Percentiles rank a stretch among this genome's conserved stretches.
Evolutionary conservation across 2,329 filamentous ascomycete genomes (phyloP).

Genomic region (Diaporthe capsici): DNA sequence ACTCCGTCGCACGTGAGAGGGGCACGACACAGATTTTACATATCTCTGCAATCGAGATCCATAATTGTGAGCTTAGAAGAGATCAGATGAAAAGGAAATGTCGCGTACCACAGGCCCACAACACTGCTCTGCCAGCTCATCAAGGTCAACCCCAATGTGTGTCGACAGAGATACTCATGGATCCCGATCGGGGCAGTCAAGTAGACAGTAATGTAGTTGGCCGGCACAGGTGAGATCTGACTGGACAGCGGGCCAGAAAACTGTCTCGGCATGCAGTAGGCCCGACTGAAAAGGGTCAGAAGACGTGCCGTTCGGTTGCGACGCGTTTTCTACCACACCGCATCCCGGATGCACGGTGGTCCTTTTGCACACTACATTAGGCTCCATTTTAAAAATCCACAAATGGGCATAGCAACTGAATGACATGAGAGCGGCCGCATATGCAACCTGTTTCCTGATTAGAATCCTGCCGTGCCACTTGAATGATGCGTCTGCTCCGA

Average conservation of each 20-base stretch:
- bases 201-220: conserved; percentile 19
- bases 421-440: conserved; percentile 5
- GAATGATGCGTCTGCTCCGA: background rate
- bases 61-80: background rate
- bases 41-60: background rate
- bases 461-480: background rate
- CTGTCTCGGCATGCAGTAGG: conserved; percentile 30
- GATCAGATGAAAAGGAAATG: background rate
- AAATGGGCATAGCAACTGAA: background rate
- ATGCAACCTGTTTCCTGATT: background rate
- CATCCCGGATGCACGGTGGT: conserved; percentile 19
- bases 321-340: conserved; percentile 9
- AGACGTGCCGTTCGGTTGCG: conserved; percentile 6
- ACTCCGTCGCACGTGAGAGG: conserved; percentile 6
- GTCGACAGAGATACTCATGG: background rate
- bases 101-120: conserved; percentile 10
- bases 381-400: conserved; percentile 23
- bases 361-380: conserved; percentile 27
- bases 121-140: conserved; percentile 1
- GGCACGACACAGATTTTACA: background rate
- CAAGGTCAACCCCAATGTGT: background rate
- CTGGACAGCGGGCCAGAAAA: background rate
- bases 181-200: background rate
- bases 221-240: conserved; percentile 4
- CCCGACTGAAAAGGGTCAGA: conserved; percentile 10